A percentile compares a stretch with the other conserved stretches of the same genome.
phyloP scores from a whole-genome alignment of 768 basidiomycete species.

The Daedaleopsis nitida region DNA sequence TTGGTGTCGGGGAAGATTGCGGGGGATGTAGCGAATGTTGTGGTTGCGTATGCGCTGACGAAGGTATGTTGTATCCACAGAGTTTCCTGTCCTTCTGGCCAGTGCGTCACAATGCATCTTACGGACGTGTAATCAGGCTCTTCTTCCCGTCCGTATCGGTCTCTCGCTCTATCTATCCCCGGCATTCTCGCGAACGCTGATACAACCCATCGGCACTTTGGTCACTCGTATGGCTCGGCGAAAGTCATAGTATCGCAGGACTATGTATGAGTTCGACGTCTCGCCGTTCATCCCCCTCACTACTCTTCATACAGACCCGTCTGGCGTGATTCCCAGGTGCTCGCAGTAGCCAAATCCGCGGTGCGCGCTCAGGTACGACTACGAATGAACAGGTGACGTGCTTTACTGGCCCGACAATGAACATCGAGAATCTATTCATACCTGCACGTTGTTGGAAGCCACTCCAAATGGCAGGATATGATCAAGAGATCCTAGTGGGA shows the following conservation, averaged over 20 bases:
- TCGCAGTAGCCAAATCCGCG: too few species aligned
- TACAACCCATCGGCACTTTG: conserved; percentile 53
- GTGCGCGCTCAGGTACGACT: too few species aligned
- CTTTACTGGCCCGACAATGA: too few species aligned
- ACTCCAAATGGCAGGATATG: too few species aligned
- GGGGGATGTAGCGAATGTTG: conserved; percentile 79
- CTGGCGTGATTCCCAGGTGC: too few species aligned
- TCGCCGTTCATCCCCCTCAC: not conserved
- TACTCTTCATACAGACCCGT: too few species aligned
- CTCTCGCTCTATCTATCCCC: conserved; percentile 74
- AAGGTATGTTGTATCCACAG: conserved; percentile 52
- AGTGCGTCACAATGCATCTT: too few species aligned
- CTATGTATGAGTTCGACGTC: not conserved
- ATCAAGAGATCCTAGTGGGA: too few species aligned
- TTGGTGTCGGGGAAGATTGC: conserved; percentile 44
- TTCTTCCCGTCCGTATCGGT: conserved; percentile 73
- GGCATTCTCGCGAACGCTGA: conserved; percentile 63
- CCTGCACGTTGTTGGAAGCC: too few species aligned
- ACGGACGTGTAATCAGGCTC: conserved; percentile 46
- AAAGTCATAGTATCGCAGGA: too few species aligned
- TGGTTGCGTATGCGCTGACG: conserved; percentile 77
- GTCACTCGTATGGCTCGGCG: conserved; percentile 11
- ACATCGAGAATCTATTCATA: too few species aligned
- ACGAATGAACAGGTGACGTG: too few species aligned
- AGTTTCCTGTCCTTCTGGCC: not conserved